Evolutionary conservation across 164 flowering plant species (phyloP).

Genomic region (Akebia trifoliata): DNA sequence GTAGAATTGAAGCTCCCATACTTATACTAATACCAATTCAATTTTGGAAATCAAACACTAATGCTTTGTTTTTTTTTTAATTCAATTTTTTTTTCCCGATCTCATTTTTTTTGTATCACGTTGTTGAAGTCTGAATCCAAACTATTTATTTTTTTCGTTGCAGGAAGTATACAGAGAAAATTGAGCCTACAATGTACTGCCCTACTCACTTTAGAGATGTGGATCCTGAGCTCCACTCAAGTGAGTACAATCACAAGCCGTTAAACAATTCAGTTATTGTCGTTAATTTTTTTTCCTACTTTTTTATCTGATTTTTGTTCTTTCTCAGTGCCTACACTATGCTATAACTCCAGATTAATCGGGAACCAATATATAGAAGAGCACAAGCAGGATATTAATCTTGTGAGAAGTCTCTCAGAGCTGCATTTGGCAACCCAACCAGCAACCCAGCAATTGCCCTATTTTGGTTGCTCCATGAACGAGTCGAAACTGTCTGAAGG

Average conservation of each 20-base stretch:
- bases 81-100: background rate
- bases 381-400: constrained; percentile 47
- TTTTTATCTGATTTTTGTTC: background rate
- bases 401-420: constrained; percentile 42
- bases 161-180: constrained; percentile 55
- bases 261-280: background rate
- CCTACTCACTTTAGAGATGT: constrained; percentile 34
- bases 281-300: background rate
- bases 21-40: no score
- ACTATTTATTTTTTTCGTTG: constrained; percentile 7
- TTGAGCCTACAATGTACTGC: constrained; percentile 35
- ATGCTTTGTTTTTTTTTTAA: no score
- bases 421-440: constrained; percentile 40
- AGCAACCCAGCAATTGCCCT: constrained; percentile 20
- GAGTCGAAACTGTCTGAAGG: constrained; percentile 44
- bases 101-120: background rate
- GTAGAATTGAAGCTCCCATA: no score
- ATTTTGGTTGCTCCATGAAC: constrained; percentile 42
- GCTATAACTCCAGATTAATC: constrained; percentile 41
- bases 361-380: constrained; percentile 53
- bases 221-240: constrained; percentile 45
- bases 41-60: no score
- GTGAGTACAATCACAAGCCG: constrained; percentile 35
- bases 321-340: constrained; percentile 35
- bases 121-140: background rate